phyloP scores from a whole-genome alignment of 1,284 basidiomycete genomes.

The Phellinidium pouzarii region DNA sequence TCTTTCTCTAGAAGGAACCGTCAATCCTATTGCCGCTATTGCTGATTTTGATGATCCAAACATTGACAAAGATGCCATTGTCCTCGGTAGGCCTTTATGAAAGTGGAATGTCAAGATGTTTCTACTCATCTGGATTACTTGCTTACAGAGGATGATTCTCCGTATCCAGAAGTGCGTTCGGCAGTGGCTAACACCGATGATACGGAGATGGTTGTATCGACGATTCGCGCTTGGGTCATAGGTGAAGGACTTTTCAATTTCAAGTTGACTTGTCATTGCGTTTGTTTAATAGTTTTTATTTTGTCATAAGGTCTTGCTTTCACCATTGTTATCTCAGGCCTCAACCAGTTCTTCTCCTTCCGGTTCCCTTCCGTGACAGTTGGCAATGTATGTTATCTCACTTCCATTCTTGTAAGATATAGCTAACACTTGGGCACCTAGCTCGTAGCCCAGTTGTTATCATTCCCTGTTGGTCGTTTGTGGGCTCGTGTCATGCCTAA shows the following conservation, averaged over 20 bases:
- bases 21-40: background rate
- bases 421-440: background rate
- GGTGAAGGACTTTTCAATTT: conserved; percentile 42
- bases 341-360: conserved; percentile 62
- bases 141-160: conserved; percentile 40
- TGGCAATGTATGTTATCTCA: conserved; percentile 24
- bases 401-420: conserved; percentile 7
- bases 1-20: background rate
- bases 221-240: conserved; percentile 59
- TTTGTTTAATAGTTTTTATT: conserved; percentile 9
- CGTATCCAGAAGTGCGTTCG: conserved; percentile 41
- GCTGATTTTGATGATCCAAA: conserved; percentile 39
- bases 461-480: conserved; percentile 40
- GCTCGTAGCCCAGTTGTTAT: conserved; percentile 40
- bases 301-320: conserved; percentile 32
- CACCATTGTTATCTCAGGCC: conserved; percentile 50
- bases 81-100: conserved; percentile 7
- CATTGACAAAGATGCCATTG: conserved; percentile 32
- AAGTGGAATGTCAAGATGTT: background rate
- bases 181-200: conserved; percentile 39
- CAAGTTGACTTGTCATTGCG: too few species aligned
- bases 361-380: conserved; percentile 52
- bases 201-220: conserved; percentile 33
- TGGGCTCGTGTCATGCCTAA: conserved; percentile 36
- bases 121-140: too few species aligned